Evolutionary conservation across 1,284 basidiomycete species (phyloP), one percentile per base, ranked within the genome.

Genomic region (Ceratobasidium theobromae): DNA sequence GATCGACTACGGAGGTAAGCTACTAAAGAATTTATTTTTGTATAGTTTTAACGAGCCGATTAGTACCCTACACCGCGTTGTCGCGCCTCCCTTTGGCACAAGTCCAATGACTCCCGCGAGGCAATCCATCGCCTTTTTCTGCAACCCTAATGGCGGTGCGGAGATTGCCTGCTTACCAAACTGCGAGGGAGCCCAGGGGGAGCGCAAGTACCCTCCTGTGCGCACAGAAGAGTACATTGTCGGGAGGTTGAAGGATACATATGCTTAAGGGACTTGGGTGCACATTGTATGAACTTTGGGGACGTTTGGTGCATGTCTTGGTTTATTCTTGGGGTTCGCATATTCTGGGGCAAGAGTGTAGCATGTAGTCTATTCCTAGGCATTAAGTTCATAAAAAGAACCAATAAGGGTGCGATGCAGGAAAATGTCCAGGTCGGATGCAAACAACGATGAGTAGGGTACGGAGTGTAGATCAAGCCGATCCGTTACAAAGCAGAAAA

Each of bases 121-220:
- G 28, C 89, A 92, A 74, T 91, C 88, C 11, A 88, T 94, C 66
- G 91, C 89, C 4, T 93, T 90, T 79, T 94, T 94, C 77, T 91
- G 87, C 78, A 93, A 91, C 72, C 91, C 91, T 5, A 92, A 93
- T 71, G 84, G 84, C 67, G 81, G 82, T 49, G 79, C 88, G 14
- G 77, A 82, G 66, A 87, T 94, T 68, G 79, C 84, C 25, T 89
- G 89, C 71, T 76, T 94, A 45, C 89, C 91, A 25, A 88, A 83
- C 67, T 91, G 89, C 71, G 69, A 71, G 35, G 71, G 71, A 9
- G 62, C 58, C n/a, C 71, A 73, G 38, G 76, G 76, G 1, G 67
- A 69, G 16, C 53, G 71, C 9, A 75, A 75, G 68, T 76, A 76
- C 54, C 70, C 71, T 23, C 73, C 77, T 0, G 82, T 84, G 16